Evolutionary conservation across 768 basidiomycete species (phyloP), one percentile per base, ranked within the genome.

Genomic region (Sporobolomyces phaffii): DNA sequence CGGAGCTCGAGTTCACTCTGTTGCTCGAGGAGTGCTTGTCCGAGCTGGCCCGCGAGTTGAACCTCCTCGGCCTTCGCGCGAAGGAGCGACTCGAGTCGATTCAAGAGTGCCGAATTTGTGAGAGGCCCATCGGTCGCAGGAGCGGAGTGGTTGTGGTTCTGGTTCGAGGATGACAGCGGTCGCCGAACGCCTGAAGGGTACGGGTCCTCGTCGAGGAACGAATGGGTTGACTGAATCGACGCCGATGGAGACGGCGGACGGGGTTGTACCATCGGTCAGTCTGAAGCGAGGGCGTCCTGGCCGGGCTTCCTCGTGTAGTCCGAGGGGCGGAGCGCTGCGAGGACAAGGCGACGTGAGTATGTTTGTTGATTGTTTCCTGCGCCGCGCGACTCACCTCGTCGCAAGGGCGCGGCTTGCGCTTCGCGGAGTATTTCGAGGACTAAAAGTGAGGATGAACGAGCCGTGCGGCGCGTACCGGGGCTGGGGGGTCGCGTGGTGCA

Each of bases 1-100:
- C 90, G 84, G 75, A 87, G 86, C 78, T 96, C 90, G 68, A 97
- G 84, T 76, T 94, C 90, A 80, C 90, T 87, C 79, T 91, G 91
- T 81, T 98, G 94, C 24, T 85, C 84, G 68, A 97, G 86, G 74
- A 98, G 85, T 77, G 90, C 88, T 79, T 96, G 91, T 57, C 94
- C 93, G 76, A 98, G 85, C 61, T 86, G 87, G 41, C 90, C 92
- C 7, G 91, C 90, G 70, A 90, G 88, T 70, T 90, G 86, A 38
- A 97, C 86, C 78, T 97, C 91, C 76, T 86, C 85, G 78, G 92
- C 89, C 82, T 97, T 97, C 77, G 81, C 83, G 79, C 91, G 90
- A 72, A 98, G 84, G 64, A 96, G 85, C 26, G 52, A 34, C 34
- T 74, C 74, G 61, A 75, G 68, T 22, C 64, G 63, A 33, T 62